These are phyloP conservation scores for Yamadazyma aaseri DNA, from an alignment of 1,139 yeast species.

Conservation along the genomic window DNA sequence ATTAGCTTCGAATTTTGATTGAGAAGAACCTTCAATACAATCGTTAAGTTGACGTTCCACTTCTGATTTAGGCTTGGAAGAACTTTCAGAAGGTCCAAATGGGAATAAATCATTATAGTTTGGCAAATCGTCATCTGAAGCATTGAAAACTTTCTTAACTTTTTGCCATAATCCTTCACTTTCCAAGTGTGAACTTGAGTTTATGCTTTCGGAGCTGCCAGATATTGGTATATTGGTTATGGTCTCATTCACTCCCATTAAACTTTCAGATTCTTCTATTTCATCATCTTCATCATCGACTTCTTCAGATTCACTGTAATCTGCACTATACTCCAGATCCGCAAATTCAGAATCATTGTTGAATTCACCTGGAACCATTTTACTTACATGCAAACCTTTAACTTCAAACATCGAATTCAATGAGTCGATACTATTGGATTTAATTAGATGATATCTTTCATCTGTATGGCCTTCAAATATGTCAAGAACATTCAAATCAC, in stretches of 20 bases:
- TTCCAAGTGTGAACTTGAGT: background rate
- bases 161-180: constrained; percentile 55
- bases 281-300: constrained; percentile 23
- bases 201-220: background rate
- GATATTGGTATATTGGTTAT: background rate
- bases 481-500: constrained; percentile 68
- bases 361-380: constrained; percentile 30
- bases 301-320: constrained; percentile 10
- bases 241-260: constrained; percentile 6
- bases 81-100: constrained; percentile 39
- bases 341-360: constrained; percentile 38
- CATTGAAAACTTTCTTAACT: constrained; percentile 57
- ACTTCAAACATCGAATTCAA: constrained; percentile 39
- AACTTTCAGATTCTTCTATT: constrained; percentile 25
- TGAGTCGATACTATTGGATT: constrained; percentile 28
- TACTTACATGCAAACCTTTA: constrained; percentile 43
- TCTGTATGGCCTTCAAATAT: constrained; percentile 29
- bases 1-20: background rate
- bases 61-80: constrained; percentile 34
- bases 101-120: constrained; percentile 85
- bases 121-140: constrained; percentile 53
- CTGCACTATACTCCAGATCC: constrained; percentile 35
- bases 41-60: constrained; percentile 34
- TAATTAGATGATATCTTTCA: constrained; percentile 8
- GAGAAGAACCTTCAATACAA: background rate